Evolutionary conservation across 495 filamentous ascomycete genomes (phyloP), one percentile per base, ranked within the genome.

Genomic region (Thozetella sp.): DNA sequence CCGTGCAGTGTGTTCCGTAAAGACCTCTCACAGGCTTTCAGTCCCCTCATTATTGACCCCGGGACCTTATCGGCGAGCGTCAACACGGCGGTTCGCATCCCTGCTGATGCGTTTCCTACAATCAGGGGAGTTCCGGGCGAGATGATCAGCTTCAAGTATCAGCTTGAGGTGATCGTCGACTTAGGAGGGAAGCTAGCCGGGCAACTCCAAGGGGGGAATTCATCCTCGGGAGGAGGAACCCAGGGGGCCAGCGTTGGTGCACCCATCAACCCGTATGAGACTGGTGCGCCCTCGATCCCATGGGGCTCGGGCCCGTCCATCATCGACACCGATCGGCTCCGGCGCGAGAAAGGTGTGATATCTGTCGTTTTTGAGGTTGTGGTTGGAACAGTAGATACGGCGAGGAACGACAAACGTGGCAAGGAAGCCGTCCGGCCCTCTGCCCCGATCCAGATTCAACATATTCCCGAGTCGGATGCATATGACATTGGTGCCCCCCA

Each of bases 71-170:
- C 86, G 19, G 83, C 91, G 0, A 85, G 86, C 53, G 82, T 98
- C 52, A 93, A 86, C 22, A 88, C 92, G 2, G 90, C 88, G 19
- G 85, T 99, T 2, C 85, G 92, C 54, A 86, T 97, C 22, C 95
- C 95, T 0, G 92, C 93, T 61, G 93, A 97, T 62, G 86, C 87
- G 0, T 99, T 99, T 64, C 94, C 95, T 2, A 96, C 93, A 6
- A 97, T 99, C 59, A 88, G 85, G 13, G 87, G 85, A 56, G 92
- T 97, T 2, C 95, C 95, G 0, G 92, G 93, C 22, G 86, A 88
- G 23, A 93, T 97, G 83, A 96, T 99, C 60, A 91, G 87, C 61
- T 98, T 99, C 74, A 90, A 88, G 63, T 98, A 99, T 68, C 91
- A 90, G 63, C 83, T 97, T 23, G 95, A 99, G 70, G 90, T 97